Evolutionary conservation across 345 rosid genomes (phyloP), one percentile per base, ranked within the genome.

Genomic region (Geranium rotundifolium): DNA sequence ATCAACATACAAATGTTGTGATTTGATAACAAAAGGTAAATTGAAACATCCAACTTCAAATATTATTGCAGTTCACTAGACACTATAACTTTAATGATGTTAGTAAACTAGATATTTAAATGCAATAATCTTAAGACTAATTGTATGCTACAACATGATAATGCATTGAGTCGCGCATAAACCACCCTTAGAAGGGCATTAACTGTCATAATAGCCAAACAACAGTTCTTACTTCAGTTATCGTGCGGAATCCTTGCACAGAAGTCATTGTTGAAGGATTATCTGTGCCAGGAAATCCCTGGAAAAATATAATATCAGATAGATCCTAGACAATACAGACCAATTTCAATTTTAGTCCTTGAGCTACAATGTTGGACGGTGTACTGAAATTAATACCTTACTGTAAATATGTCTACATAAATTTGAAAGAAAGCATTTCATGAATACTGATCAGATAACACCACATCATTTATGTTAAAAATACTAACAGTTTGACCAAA

Each of bases 221-320:
- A 71, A 64, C 12, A 68, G 34, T 7, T 60, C 84, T 79, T 77
- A 87, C 86, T 64, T 83, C 86, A 66, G 70, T 69, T 66, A 76
- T 68, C 7, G 91, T 70, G 61, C 84, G 86, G 72, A 82, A 85
- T 60, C 95, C 90, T 63, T 81, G 87, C 13, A 82, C 71, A 64
- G 76, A 68, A 62, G 72, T 71, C 77, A 84, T 71, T 12, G 85
- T 18, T 18, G 93, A 70, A 67, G 88, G 67, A 72, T 76, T 82
- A 58, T 86, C 83, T 23, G 75, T 4, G 15, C 74, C 72, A 9
- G 82, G 66, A 70, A 74, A 85, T 63, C 84, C 55, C 97, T 88
- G 80, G 65, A 70, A 76, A 72, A 54, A 46, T 7, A 7, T 46
- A 46, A 46, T 14, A 46, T 46, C 52, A 46, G 52, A 46, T 7